Percentiles rank a stretch among this genome's conserved stretches.
phyloP scores from a whole-genome alignment of 768 basidiomycete species.

The Boletellus emodensis region DNA sequence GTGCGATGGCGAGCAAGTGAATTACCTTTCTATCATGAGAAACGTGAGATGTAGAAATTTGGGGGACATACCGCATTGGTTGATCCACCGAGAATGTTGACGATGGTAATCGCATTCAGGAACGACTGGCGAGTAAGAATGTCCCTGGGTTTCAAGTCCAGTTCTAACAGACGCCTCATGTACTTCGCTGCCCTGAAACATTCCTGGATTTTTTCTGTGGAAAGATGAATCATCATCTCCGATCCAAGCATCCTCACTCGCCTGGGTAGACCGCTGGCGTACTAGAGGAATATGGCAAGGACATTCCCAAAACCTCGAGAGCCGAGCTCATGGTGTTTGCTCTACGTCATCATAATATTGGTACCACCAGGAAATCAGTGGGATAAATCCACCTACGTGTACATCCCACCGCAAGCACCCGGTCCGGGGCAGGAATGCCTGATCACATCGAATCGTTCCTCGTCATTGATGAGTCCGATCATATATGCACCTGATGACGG shows the following conservation, averaged over 20 bases:
- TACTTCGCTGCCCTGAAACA: slow-evolving; percentile 76
- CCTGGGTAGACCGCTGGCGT: slow-evolving; percentile 72
- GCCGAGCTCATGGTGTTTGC: slow-evolving; percentile 89
- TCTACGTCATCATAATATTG: slow-evolving; percentile 26
- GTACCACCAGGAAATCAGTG: neutral
- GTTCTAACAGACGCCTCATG: slow-evolving; percentile 66
- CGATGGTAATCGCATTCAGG: slow-evolving; percentile 77
- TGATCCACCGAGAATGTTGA: slow-evolving; percentile 80
- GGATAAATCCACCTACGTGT: slow-evolving; percentile 47
- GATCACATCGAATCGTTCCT: slow-evolving; percentile 80
- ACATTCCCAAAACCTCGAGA: slow-evolving; percentile 82
- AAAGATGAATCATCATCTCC: neutral
- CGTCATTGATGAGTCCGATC: slow-evolving; percentile 73
- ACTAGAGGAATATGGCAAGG: slow-evolving; percentile 73
- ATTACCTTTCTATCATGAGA: slow-evolving; percentile 51
- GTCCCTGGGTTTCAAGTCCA: slow-evolving; percentile 80
- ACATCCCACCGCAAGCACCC: slow-evolving; percentile 88
- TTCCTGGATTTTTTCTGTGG: slow-evolving; percentile 74
- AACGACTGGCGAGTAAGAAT: slow-evolving; percentile 70
- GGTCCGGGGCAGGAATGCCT: slow-evolving; percentile 81
- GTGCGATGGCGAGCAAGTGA: slow-evolving; percentile 80
- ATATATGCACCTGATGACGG: slow-evolving; percentile 60
- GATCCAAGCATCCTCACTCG: slow-evolving; percentile 22
- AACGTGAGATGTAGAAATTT: neutral
- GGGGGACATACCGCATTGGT: slow-evolving; percentile 68